Evolutionary conservation across 345 rosid genomes (phyloP).

Genomic region (Cardamine chenopodiifolia): DNA sequence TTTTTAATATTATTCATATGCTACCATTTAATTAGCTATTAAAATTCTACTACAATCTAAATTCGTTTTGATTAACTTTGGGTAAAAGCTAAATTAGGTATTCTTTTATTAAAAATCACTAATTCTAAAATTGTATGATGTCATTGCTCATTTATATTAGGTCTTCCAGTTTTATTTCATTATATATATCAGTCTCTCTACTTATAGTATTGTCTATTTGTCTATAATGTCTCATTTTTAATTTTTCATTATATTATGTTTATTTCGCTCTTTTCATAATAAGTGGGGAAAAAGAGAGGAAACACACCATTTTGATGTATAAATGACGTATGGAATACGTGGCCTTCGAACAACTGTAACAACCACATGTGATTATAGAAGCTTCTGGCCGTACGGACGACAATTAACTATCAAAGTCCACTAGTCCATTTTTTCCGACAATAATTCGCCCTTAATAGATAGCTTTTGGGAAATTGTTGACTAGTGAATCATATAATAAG

Average conservation of each 20-base stretch:
- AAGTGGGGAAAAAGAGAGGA: background rate
- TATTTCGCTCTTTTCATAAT: background rate
- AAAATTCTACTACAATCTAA: background rate
- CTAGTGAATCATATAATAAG: constrained; percentile 5
- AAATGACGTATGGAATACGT: constrained; percentile 37
- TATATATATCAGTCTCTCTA: background rate
- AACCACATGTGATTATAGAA: constrained; percentile 32
- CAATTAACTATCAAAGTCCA: constrained; percentile 30
- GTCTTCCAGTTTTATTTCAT: background rate
- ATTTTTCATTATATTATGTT: too few species aligned
- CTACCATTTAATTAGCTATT: background rate
- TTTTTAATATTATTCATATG: background rate
- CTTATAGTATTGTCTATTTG: background rate
- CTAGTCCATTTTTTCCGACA: constrained; percentile 16
- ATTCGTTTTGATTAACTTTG: background rate
- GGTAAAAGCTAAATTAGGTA: background rate
- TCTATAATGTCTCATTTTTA: background rate
- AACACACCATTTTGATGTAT: constrained; percentile 23
- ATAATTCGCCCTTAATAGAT: constrained; percentile 14
- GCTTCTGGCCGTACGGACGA: constrained; percentile 40
- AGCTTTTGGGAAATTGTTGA: background rate
- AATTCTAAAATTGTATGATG: background rate
- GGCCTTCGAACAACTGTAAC: background rate
- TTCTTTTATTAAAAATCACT: background rate
- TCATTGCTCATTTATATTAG: background rate